Evolutionary conservation across 2,329 filamentous ascomycete genomes (phyloP).

Genomic region (Aspergillus vadensis): DNA sequence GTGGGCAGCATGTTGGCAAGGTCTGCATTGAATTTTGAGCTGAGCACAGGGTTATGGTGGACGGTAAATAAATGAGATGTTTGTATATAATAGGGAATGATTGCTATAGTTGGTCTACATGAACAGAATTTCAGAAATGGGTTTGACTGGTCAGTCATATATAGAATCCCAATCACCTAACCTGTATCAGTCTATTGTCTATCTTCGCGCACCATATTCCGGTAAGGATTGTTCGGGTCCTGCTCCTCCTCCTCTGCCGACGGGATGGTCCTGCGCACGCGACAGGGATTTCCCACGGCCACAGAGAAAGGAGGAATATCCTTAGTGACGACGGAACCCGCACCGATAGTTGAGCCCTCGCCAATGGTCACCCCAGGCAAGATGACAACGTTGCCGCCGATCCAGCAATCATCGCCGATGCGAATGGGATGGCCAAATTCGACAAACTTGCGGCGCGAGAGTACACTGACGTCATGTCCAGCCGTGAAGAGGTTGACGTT

Average conservation of each 20-base stretch:
- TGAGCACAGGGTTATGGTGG: neutral
- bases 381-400: slow-evolving; percentile 51
- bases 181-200: neutral
- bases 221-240: slow-evolving; percentile 26
- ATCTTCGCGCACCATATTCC: slow-evolving; percentile 22
- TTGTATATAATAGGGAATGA: neutral
- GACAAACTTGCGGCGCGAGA: slow-evolving; percentile 50
- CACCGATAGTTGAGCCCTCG: slow-evolving; percentile 44
- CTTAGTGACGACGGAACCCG: slow-evolving; percentile 45
- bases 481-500: slow-evolving; percentile 57
- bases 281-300: slow-evolving; percentile 31
- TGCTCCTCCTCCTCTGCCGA: slow-evolving; percentile 29
- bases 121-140: neutral
- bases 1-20: slow-evolving; percentile 40
- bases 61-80: neutral
- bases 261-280: slow-evolving; percentile 27
- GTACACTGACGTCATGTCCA: slow-evolving; percentile 55
- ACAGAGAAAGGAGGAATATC: slow-evolving; percentile 36
- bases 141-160: neutral
- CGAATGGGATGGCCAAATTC: slow-evolving; percentile 53
- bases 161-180: too few relatives aligned
- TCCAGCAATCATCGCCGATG: slow-evolving; percentile 54
- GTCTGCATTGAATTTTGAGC: slow-evolving; percentile 29
- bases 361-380: slow-evolving; percentile 49
- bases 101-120: too few relatives aligned